Conservation (phyloP, 768 basidiomycete species). For the Calocybe cyanea region DNA sequence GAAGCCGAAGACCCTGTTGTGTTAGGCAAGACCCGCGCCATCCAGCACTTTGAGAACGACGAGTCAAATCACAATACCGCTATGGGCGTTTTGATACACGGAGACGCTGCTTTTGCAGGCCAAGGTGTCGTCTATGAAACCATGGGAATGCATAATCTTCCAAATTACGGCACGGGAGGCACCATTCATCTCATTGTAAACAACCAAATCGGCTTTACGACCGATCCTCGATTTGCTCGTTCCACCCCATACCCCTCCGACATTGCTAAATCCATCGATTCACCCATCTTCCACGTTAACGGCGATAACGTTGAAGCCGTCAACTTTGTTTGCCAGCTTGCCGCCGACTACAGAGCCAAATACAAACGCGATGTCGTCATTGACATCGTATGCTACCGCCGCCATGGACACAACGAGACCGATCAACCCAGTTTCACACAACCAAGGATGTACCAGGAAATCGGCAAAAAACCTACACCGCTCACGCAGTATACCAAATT, state of each 20-base stretch:
- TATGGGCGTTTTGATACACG: constrained; percentile 94
- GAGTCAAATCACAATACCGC: constrained; percentile 77
- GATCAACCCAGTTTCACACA: constrained; percentile 99
- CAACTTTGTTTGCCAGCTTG: constrained; percentile 97
- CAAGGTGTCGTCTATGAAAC: constrained; percentile 99
- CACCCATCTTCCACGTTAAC: constrained; percentile 99
- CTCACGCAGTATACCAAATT: constrained; percentile 91
- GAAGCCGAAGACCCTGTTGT: constrained; percentile 98
- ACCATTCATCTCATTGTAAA: constrained; percentile 98
- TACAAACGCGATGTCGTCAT: constrained; percentile 99
- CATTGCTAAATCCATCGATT: constrained; percentile 96
- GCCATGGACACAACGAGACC: constrained; percentile 99
- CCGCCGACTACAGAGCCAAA: constrained; percentile 96
- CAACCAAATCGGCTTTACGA: constrained; percentile 99
- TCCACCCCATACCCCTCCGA: constrained; percentile 98
- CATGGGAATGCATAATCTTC: constrained; percentile 95
- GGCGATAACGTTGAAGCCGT: constrained; percentile 98
- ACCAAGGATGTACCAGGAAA: constrained; percentile 97
- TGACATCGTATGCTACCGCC: constrained; percentile 98
- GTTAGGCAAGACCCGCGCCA: constrained; percentile 96
- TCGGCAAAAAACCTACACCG: constrained; percentile 89
- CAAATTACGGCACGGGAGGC: constrained; percentile 94
- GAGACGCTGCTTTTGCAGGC: constrained; percentile 97
- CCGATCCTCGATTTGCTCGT: constrained; percentile 94
- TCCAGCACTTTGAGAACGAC: constrained; percentile 92